Percentiles rank a stretch among this genome's conserved stretches.
Conservation (phyloP, 1,284 basidiomycete genomes). For the Rhodotorula sp. region DNA sequence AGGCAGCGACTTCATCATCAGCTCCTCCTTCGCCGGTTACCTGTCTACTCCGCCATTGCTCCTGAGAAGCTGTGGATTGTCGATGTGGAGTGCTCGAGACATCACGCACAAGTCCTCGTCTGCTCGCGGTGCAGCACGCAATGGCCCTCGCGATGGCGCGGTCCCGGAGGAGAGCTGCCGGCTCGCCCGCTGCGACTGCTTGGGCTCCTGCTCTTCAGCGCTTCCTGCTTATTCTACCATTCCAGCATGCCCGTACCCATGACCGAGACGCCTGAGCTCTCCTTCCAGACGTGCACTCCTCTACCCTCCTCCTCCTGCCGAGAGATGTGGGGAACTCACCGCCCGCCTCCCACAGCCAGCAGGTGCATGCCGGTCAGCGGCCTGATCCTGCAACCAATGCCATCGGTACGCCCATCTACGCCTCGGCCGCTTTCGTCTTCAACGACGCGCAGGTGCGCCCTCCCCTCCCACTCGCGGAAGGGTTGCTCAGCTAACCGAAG, state of each 20-base stretch:
- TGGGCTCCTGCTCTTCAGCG: neutral
- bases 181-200: neutral
- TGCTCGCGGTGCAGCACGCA: no score
- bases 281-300: slow-evolving; percentile 1
- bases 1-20: no score
- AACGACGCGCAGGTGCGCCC: slow-evolving; percentile 1
- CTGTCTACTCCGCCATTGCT: no score
- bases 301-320: neutral
- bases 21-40: no score
- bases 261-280: neutral
- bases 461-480: neutral
- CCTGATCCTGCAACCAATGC: neutral
- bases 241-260: neutral
- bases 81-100: no score
- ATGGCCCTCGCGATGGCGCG: no score
- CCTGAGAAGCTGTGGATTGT: no score
- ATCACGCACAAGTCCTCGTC: no score
- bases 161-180: no score
- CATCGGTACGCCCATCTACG: slow-evolving; percentile 3
- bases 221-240: neutral
- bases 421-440: slow-evolving; percentile 17
- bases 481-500: neutral
- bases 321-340: neutral
- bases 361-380: neutral
- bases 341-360: neutral